Conservation (phyloP, 768 basidiomycete species). For the Calvatia gigantea region DNA sequence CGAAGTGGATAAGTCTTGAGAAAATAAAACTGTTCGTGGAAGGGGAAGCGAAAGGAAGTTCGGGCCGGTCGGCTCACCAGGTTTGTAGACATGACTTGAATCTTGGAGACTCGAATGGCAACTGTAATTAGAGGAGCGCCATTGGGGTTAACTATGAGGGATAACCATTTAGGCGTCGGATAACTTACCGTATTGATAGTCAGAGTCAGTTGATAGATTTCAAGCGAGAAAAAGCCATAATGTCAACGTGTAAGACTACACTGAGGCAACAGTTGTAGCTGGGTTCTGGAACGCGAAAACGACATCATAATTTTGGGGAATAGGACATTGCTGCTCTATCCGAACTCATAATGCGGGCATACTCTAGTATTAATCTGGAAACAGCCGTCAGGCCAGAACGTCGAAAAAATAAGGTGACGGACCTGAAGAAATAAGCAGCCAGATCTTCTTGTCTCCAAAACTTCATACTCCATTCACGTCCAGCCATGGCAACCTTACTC, state of each 20-base stretch:
- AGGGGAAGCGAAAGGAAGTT: background rate
- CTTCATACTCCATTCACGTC: slow-evolving; percentile 45
- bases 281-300: background rate
- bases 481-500: slow-evolving; percentile 39
- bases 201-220: too few species aligned
- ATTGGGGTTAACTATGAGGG: too few species aligned
- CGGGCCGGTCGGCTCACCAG: background rate
- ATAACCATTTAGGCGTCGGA: too few species aligned
- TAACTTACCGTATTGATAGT: too few species aligned
- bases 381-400: background rate
- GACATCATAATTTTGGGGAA: slow-evolving; percentile 8
- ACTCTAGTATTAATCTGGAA: slow-evolving; percentile 51
- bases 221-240: background rate
- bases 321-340: slow-evolving; percentile 42
- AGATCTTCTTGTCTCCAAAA: slow-evolving; percentile 53
- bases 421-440: slow-evolving; percentile 50
- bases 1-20: background rate
- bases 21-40: background rate
- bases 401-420: background rate
- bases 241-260: too few species aligned
- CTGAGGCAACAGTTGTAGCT: background rate
- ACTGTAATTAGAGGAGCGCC: background rate
- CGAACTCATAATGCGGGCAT: slow-evolving; percentile 45
- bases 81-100: too few species aligned
- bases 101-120: too few species aligned